phyloP scores from a whole-genome alignment of 176 grass and related monocot species.

The Carex parvula region DNA sequence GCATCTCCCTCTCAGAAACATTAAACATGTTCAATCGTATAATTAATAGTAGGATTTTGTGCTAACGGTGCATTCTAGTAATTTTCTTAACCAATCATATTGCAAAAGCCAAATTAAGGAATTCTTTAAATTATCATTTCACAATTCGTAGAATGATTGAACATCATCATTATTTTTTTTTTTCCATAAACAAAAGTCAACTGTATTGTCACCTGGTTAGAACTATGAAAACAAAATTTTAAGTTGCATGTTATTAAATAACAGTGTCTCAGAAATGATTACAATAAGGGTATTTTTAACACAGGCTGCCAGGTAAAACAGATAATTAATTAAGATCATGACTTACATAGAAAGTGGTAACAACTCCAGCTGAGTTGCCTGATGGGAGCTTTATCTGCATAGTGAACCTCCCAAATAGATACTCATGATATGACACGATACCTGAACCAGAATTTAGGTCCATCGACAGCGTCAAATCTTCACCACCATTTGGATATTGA shows the following conservation, averaged over 20 bases:
- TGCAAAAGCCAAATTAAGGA: not conserved
- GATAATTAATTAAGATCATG: not conserved
- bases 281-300: not conserved
- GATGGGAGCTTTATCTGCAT: conserved; percentile 51
- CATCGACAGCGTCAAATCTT: conserved; percentile 27
- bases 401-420: conserved; percentile 43
- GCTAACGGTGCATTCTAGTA: not conserved
- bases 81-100: not conserved
- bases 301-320: not conserved
- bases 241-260: not conserved
- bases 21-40: not conserved
- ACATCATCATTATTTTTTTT: not conserved
- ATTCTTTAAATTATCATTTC: not conserved
- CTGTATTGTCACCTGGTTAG: too few relatives aligned
- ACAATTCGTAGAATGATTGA: not conserved
- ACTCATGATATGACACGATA: conserved; percentile 40
- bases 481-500: conserved; percentile 12
- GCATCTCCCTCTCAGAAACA: not conserved
- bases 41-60: not conserved
- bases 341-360: conserved; percentile 52
- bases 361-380: conserved; percentile 47
- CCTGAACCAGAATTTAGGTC: conserved; percentile 38
- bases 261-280: not conserved
- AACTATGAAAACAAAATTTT: not conserved
- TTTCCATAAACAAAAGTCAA: not conserved